Evolutionary conservation across 2,329 filamentous ascomycete genomes (phyloP).

Genomic region (Clonostachys sp.): DNA sequence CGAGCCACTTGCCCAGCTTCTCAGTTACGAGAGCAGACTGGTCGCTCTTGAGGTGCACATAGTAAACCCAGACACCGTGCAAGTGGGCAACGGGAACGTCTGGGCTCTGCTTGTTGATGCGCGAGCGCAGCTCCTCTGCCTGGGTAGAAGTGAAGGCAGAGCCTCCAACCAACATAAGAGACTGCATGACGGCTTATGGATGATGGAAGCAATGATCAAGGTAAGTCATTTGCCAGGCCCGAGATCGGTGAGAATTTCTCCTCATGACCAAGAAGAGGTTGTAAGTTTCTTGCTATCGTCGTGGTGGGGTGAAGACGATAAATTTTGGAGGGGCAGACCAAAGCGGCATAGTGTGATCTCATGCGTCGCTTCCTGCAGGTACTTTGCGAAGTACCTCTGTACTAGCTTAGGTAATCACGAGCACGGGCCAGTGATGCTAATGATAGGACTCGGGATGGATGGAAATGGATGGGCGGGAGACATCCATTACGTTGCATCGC

Average conservation of each 20-base stretch:
- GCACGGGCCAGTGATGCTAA: too few relatives aligned
- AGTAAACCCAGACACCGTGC: slow-evolving; percentile 58
- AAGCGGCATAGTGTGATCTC: too few relatives aligned
- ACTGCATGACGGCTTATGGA: slow-evolving; percentile 3
- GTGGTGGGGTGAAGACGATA: slow-evolving; percentile 2
- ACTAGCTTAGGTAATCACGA: too few relatives aligned
- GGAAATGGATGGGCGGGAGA: too few relatives aligned
- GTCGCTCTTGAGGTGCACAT: slow-evolving; percentile 54
- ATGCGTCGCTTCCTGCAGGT: too few relatives aligned
- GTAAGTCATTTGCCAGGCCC: too few relatives aligned
- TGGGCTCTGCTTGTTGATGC: slow-evolving; percentile 35
- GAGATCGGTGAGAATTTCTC: too few relatives aligned
- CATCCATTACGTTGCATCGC: too few relatives aligned
- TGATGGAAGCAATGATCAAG: slow-evolving; percentile 1
- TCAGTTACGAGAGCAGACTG: slow-evolving; percentile 36
- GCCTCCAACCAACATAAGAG: slow-evolving; percentile 9
- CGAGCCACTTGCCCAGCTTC: slow-evolving; percentile 23
- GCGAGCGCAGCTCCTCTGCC: slow-evolving; percentile 35
- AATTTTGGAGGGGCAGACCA: slow-evolving; percentile 3
- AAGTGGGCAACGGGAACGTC: slow-evolving; percentile 39
- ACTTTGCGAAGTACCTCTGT: too few relatives aligned
- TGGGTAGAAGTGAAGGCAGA: slow-evolving; percentile 8
- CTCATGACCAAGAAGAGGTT: too few relatives aligned
- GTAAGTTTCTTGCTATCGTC: background rate
- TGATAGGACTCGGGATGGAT: too few relatives aligned